Conservation (phyloP, 2,329 filamentous ascomycete genomes). For the Aspergillus arachidicola region DNA sequence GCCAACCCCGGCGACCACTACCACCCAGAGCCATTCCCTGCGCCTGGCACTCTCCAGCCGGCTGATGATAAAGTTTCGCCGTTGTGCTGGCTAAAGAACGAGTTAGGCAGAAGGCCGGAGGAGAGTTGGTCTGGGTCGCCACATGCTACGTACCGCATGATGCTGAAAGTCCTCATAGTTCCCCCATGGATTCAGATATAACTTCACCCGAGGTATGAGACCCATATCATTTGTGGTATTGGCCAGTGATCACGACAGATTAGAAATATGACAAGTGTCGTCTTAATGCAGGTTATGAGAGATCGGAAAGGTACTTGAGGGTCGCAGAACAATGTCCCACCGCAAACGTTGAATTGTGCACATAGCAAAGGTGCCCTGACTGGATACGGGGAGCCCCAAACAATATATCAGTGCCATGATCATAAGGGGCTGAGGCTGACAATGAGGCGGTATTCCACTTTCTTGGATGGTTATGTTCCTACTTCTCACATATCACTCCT, state of each 20-base stretch:
- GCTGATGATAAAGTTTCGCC: not conserved
- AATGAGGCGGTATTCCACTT: not conserved
- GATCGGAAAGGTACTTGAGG: not conserved
- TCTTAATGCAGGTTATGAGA: not conserved
- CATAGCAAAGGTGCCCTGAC: not conserved
- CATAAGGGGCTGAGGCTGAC: not conserved
- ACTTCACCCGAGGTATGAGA: not conserved
- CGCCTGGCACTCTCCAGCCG: not conserved
- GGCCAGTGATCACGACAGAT: no score
- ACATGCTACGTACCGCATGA: not conserved
- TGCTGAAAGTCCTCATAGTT: not conserved
- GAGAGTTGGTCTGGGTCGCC: not conserved
- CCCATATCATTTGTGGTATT: not conserved
- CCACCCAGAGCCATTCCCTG: not conserved
- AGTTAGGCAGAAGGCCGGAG: not conserved
- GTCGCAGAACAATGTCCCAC: not conserved
- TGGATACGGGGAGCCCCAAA: no score
- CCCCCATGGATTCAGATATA: not conserved
- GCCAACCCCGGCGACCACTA: not conserved
- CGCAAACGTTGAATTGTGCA: not conserved
- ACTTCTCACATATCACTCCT: not conserved
- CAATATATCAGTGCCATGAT: not conserved
- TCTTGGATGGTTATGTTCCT: not conserved
- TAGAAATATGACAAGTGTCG: not conserved
- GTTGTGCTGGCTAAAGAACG: not conserved